These are phyloP conservation scores for Diaporthe helianthi DNA, from an alignment of 2,329 filamentous ascomycete species.

Conservation along the genomic window DNA sequence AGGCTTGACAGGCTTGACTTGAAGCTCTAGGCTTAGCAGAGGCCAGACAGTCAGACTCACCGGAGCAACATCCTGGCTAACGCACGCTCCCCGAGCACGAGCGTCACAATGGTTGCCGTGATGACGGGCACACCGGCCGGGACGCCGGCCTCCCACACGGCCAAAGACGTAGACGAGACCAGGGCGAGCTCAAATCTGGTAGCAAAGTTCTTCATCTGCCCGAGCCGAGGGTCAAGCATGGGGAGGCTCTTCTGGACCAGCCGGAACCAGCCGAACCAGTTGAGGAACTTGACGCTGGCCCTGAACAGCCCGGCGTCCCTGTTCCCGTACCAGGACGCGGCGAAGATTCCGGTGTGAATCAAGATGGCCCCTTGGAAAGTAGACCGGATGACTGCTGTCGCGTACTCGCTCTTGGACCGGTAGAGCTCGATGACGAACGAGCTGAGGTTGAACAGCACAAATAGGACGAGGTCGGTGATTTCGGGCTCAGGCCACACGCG, in stretches of 20 bases:
- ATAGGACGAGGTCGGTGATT: constrained; percentile 11
- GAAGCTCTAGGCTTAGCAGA: not conserved
- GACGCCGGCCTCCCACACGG: constrained; percentile 26
- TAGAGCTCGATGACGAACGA: constrained; percentile 6
- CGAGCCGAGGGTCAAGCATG: constrained; percentile 4
- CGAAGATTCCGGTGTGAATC: constrained; percentile 7
- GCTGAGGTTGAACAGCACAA: constrained; percentile 21
- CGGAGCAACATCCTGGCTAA: not conserved
- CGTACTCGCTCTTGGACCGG: not conserved
- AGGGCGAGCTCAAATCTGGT: not conserved
- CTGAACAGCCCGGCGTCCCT: constrained; percentile 15
- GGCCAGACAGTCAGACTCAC: constrained; percentile 4
- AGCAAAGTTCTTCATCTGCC: not conserved
- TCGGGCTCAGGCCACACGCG: constrained; percentile 28
- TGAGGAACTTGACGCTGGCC: constrained; percentile 28
- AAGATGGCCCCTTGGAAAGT: constrained; percentile 21
- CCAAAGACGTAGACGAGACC: not conserved
- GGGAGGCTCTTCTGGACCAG: not conserved
- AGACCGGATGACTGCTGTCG: not conserved
- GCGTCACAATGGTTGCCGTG: not conserved
- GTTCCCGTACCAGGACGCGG: constrained; percentile 19
- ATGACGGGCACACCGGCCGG: constrained; percentile 12
- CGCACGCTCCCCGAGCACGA: constrained; percentile 7
- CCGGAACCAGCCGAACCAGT: constrained; percentile 32
- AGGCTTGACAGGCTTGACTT: too few relatives aligned